Base-by-base conservation (phyloP, 441 rosid species). In the Eruca vesicaria region DNA sequence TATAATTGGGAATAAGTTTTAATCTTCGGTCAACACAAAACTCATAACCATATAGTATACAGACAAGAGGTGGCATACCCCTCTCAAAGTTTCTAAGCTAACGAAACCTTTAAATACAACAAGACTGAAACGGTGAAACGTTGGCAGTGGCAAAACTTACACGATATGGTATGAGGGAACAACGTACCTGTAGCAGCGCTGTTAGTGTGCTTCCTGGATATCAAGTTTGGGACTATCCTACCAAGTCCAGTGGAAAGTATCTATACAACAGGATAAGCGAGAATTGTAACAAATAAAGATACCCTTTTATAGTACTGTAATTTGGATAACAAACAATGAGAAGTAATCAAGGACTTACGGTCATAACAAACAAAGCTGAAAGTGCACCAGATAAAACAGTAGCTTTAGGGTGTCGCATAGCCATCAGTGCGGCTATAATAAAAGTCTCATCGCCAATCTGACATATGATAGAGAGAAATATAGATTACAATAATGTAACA, bases 391-490 rank as follows among this genome's bases (percentile, higher is more conserved):
- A 93, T 5, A 96, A 64, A 67, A 96, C 99, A 29, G 74, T 96
- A 29, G 99, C 88, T 81, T 91, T 96, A 5, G 99, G 99, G 66
- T 96, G 98, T 26, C 99, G 94, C 99, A 96, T 96, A 12, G 99
- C 99, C 99, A 96, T 93, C 55, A 96, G 85, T 58, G 99, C 99
- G 28, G 99, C 99, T 79, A 96, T 96, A 65, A 96, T 96, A 80
- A 96, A 96, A 7, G 99, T 96, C 75, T 96, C 99, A 84, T 96
- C 99, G 41, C 99, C 99, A 83, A 93, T 89, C 99, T 96, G 70
- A 48, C 69, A 78, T 18, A 75, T 19, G 50, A 75, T 19, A 14
- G 70, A 2, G 1, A 35, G 20, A 65, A 35, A 32, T 18, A 55
- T 58, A 57, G 9, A 72, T 66, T 36, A 21, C 12, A 55, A 9